Evolutionary conservation across 768 basidiomycete species (phyloP).

Genomic region (Rhizopogon rudus): DNA sequence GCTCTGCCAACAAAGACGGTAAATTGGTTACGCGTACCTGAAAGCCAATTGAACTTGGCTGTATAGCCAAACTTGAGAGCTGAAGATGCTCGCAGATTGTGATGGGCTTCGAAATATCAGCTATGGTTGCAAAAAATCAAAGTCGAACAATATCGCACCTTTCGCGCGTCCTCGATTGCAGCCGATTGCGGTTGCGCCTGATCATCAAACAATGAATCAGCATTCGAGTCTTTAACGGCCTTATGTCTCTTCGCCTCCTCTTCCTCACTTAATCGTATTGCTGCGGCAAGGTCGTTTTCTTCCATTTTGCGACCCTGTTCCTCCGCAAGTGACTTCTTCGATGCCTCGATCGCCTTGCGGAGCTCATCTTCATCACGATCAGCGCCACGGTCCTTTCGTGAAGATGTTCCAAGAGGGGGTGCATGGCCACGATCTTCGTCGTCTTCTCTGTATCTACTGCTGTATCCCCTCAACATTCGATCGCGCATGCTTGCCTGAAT

Average conservation of each 20-base stretch:
- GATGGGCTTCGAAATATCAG: conserved; percentile 59
- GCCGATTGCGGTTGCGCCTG: conserved; percentile 54
- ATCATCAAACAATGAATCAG: conserved; percentile 80
- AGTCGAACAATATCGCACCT: conserved; percentile 2
- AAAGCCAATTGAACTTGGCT: conserved; percentile 96
- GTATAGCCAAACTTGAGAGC: conserved; percentile 92
- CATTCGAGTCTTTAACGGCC: conserved; percentile 69
- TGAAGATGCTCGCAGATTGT: conserved; percentile 89
- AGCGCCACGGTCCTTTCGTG: conserved; percentile 5
- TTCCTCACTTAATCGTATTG: conserved; percentile 82
- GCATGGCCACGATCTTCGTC: conserved; percentile 13
- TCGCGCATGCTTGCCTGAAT: conserved; percentile 83
- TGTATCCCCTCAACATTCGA: conserved; percentile 68
- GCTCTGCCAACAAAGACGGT: neutral
- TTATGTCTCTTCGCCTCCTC: conserved; percentile 77
- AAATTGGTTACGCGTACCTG: conserved; percentile 57
- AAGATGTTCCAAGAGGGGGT: conserved; percentile 4
- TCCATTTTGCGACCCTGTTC: conserved; percentile 61
- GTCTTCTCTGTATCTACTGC: conserved; percentile 34
- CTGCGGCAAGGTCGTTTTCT: conserved; percentile 80
- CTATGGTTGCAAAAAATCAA: conserved; percentile 14
- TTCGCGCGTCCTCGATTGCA: too few species aligned
- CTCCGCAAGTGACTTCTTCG: conserved; percentile 65
- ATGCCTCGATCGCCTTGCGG: conserved; percentile 82
- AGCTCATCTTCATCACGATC: conserved; percentile 75